Conservation (phyloP, 129 eudicot genomes). For the Oenanthe sinensis region DNA sequence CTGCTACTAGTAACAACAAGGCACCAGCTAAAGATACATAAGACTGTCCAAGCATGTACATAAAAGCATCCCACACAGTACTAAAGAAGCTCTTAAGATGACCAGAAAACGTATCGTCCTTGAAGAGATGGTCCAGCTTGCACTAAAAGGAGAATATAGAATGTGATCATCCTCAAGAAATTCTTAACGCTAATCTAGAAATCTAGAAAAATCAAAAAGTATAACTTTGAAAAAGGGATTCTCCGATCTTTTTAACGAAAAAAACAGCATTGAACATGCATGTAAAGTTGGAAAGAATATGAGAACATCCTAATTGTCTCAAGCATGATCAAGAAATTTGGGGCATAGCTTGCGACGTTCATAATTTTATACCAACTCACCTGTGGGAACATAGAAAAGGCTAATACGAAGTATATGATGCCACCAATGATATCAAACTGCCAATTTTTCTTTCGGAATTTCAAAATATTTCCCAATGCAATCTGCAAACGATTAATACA, state of each 20-base stretch:
- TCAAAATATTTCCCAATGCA: slow-evolving; percentile 92
- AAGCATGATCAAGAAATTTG: background rate
- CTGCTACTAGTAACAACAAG: slow-evolving; percentile 52
- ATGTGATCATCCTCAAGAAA: slow-evolving; percentile 9
- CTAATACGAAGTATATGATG: slow-evolving; percentile 74
- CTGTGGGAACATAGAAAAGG: slow-evolving; percentile 97
- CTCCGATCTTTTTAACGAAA: background rate
- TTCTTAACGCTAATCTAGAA: too few species aligned
- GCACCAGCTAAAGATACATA: slow-evolving; percentile 82
- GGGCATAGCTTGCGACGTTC: background rate
- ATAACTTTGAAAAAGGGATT: background rate
- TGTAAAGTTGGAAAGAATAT: background rate
- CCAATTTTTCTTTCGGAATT: slow-evolving; percentile 97
- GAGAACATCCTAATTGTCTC: background rate
- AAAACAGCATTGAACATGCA: background rate
- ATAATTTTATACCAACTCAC: slow-evolving; percentile 21
- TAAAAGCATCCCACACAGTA: slow-evolving; percentile 74
- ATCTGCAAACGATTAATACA: slow-evolving; percentile 38
- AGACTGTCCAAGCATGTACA: slow-evolving; percentile 71
- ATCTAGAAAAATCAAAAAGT: too few species aligned
- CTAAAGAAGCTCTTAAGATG: slow-evolving; percentile 69
- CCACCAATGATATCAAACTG: slow-evolving; percentile 98
- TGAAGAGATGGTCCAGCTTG: slow-evolving; percentile 79
- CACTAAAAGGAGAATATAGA: slow-evolving; percentile 42
- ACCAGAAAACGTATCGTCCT: slow-evolving; percentile 75